These are phyloP conservation scores for Leishmania tropica DNA, from an alignment of 208 protist species.

Conservation along the genomic window DNA sequence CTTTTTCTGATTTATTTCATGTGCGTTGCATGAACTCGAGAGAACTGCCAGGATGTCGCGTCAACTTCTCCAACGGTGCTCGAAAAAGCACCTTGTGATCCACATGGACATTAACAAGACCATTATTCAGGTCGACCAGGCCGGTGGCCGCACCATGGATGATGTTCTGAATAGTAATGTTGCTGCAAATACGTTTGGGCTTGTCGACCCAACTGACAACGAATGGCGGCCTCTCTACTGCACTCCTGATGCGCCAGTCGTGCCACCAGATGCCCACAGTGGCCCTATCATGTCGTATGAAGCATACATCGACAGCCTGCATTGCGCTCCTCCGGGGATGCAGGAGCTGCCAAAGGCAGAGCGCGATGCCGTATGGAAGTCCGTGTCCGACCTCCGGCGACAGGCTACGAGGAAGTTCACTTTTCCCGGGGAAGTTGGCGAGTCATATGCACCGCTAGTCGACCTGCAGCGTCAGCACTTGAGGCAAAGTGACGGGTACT, in stretches of 20 bases:
- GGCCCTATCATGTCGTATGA: constrained; percentile 59
- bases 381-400: constrained; percentile 52
- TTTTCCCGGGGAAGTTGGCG: constrained; percentile 54
- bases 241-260: constrained; percentile 30
- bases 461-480: constrained; percentile 71
- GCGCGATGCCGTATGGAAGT: constrained; percentile 61
- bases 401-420: constrained; percentile 67
- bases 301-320: constrained; percentile 62
- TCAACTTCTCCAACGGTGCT: constrained; percentile 53
- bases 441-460: constrained; percentile 62
- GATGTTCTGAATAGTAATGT: constrained; percentile 90
- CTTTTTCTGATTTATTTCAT: neutral
- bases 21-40: neutral
- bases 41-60: constrained; percentile 45
- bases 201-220: constrained; percentile 29
- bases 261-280: neutral
- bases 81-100: constrained; percentile 71
- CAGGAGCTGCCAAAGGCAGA: constrained; percentile 54
- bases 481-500: constrained; percentile 27
- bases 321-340: constrained; percentile 75
- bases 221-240: constrained; percentile 57
- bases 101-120: constrained; percentile 94
- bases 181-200: constrained; percentile 78
- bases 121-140: constrained; percentile 84
- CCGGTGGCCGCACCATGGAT: constrained; percentile 73